Evolutionary conservation across 1,284 basidiomycete species (phyloP).

Genomic region (Austroboletus novae-zelandiae): DNA sequence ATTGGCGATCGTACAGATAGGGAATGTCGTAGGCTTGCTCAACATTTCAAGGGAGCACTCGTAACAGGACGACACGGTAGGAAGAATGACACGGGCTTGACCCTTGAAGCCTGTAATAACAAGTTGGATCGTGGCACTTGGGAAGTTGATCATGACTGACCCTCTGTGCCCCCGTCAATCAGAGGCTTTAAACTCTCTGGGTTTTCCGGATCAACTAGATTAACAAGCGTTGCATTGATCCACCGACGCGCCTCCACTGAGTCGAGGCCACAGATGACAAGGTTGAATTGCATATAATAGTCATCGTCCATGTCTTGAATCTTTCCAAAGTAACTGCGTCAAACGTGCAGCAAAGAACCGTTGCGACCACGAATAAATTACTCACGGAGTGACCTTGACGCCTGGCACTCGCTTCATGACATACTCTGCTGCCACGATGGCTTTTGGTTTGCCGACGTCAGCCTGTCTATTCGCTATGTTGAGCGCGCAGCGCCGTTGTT

Average conservation of each 20-base stretch:
- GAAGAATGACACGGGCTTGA: constrained; percentile 95
- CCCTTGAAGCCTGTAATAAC: constrained; percentile 86
- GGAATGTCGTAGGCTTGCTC: constrained; percentile 95
- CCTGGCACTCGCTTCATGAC: constrained; percentile 95
- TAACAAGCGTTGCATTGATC: constrained; percentile 98
- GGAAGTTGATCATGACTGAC: constrained; percentile 37
- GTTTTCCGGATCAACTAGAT: constrained; percentile 87
- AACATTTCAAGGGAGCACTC: constrained; percentile 99
- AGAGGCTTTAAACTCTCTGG: constrained; percentile 96
- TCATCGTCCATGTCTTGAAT: constrained; percentile 97
- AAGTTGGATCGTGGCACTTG: constrained; percentile 1
- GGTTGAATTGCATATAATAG: constrained; percentile 97
- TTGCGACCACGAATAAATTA: background rate
- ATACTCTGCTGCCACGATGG: constrained; percentile 90
- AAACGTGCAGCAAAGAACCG: constrained; percentile 15
- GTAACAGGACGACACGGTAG: constrained; percentile 94
- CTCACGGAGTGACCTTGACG: constrained; percentile 91
- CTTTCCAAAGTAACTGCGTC: constrained; percentile 84
- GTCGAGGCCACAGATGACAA: constrained; percentile 98
- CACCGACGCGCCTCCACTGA: constrained; percentile 95
- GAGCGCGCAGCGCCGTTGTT: background rate
- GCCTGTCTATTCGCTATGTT: constrained; percentile 53
- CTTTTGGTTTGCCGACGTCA: constrained; percentile 95
- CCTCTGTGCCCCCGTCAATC: constrained; percentile 99
- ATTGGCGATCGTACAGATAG: constrained; percentile 99